Evolutionary conservation across 495 filamentous ascomycete species (phyloP), one percentile per base, ranked within the genome.

Genomic region (Niebla homalea): DNA sequence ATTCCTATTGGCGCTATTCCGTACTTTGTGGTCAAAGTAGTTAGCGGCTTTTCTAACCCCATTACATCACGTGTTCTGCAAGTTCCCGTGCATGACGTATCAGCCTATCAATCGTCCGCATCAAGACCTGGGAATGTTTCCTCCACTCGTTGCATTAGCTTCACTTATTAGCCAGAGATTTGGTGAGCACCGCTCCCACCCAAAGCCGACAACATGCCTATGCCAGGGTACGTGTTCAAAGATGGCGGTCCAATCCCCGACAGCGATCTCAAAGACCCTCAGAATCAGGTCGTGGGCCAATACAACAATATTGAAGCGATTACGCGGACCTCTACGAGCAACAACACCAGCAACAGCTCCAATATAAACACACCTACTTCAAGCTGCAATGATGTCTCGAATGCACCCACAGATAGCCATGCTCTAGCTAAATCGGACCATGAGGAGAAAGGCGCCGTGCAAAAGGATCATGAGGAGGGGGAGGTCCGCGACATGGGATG

Each of bases 401-500:
- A 60, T 40, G 52, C 46, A 5, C 65, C 70, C 19, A 73, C 72
- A 5, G 71, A 73, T 11, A 75, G 70, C 51, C 73, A 75, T 63
- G 60, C 70, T 4, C 58, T 76, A 5, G 69, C 73, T 2, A 62
- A 66, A 38, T 60, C 66, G 5, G 65, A 68, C 38, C 69, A 66
- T 46, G 67, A 68, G 15, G 66, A 77, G 41, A 71, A 75, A 54
- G 71, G 74, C 26, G 59, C 67, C 11, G 65, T 69, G n/a, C 74
- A 78, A 54, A 49, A 62, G 49, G 60, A 57, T 16, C 68, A 71
- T 43, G 64, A 65, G 26, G 64, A 66, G 5, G 46, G 60, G 21
- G 76, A 78, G 22, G 75, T 84, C 2, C 68, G 67, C 18, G 76
- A 94, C 61, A 57, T 90, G 36, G 87, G 87, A 12, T 94, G 87